Conservation (phyloP, 768 basidiomycete genomes). For the Boletus fagicola region DNA sequence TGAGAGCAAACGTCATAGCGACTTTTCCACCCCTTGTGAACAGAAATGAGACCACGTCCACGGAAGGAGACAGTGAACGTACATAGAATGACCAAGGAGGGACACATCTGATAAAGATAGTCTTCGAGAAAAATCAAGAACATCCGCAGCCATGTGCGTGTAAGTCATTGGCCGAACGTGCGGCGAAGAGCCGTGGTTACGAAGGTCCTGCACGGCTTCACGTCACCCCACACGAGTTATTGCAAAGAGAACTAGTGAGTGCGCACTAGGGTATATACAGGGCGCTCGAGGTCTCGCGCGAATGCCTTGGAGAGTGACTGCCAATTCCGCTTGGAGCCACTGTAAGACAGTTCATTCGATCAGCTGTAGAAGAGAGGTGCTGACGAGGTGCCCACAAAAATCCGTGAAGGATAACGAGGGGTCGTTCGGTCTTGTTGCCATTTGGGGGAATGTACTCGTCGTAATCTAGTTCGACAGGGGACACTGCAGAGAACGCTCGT, state of each 20-base stretch:
- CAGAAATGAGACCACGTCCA: not conserved
- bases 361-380: not conserved
- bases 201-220: slow-evolving; percentile 57
- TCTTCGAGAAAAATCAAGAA: slow-evolving; percentile 60
- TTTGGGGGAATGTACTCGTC: slow-evolving; percentile 31
- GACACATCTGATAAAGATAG: slow-evolving; percentile 59
- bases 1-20: slow-evolving; percentile 66
- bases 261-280: slow-evolving; percentile 72
- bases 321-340: slow-evolving; percentile 92
- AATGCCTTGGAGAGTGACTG: slow-evolving; percentile 75
- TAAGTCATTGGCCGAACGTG: slow-evolving; percentile 76
- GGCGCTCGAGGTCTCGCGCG: slow-evolving; percentile 56
- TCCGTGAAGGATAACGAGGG: slow-evolving; percentile 62
- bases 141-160: slow-evolving; percentile 73
- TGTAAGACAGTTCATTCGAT: slow-evolving; percentile 28
- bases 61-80: slow-evolving; percentile 26
- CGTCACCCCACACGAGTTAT: not conserved
- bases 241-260: not conserved
- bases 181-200: slow-evolving; percentile 88
- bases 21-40: slow-evolving; percentile 77
- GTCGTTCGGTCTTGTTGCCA: slow-evolving; percentile 35
- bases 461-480: slow-evolving; percentile 31
- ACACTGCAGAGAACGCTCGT: slow-evolving; percentile 14
- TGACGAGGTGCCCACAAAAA: slow-evolving; percentile 47
- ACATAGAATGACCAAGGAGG: slow-evolving; percentile 91